Evolutionary conservation across 202 grass and related monocot genomes (phyloP), one percentile per base, ranked within the genome.

Genomic region (Musa balbisiana): DNA sequence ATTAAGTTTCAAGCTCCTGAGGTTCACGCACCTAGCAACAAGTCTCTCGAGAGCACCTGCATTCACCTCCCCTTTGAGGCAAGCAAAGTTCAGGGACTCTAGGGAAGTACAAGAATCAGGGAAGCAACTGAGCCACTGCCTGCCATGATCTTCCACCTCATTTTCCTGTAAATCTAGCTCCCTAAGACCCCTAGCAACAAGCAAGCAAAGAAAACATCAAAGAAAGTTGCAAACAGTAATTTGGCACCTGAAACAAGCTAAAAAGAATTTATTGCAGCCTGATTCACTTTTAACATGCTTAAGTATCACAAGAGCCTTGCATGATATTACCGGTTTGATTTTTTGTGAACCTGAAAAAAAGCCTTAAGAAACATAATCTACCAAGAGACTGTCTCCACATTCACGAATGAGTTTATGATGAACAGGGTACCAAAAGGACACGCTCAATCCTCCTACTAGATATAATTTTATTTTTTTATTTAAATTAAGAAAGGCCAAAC

Each of bases 101-200:
- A 90, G 51, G 23, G 73, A 80, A 71, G 88, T 90, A 73, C 11
- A 43, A 43, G 33, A 43, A 43, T 43, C 33, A 43, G 33, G 33
- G 33, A 43, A 43, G 33, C 33, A 43, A 43, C 33, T 43, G 33
- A 43, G 33, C 33, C 33, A 43, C 33, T 43, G 33, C 33, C 33
- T 43, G 33, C 54, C 79, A 69, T 20, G 67, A 84, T 82, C 25
- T 70, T 80, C 70, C 80, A 90, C 84, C 25, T 56, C 0, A 79
- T 82, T 90, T 56, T 84, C 79, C 63, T 90, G 82, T 78, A 90
- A 84, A 58, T 90, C 79, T 15, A 90, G 68, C 51, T 90, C 79
- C 79, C 75, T 87, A 52, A 90, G 82, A 77, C 84, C 81, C 85
- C 88, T 90, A 16, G 27, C 52, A 73, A 73, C 71, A 53, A 72